A percentile compares a stretch with the other conserved stretches of the same genome.
These are phyloP conservation scores for Adansonia digitata DNA, from an alignment of 345 rosid genomes.

Conservation along the genomic window DNA sequence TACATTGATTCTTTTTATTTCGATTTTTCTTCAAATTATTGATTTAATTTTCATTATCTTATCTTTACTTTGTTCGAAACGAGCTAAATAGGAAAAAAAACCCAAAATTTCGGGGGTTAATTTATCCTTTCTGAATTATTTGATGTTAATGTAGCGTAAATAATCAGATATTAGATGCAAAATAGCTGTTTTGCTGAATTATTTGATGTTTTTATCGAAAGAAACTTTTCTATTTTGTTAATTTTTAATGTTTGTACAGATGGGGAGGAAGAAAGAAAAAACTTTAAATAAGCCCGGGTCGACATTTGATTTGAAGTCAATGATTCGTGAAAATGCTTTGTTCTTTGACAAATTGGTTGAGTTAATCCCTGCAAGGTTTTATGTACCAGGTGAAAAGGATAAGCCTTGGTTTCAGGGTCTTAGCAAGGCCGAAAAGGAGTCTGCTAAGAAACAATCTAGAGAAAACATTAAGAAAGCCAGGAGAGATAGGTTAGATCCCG, in stretches of 20 bases:
- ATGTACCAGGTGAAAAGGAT: constrained; percentile 72
- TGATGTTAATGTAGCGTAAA: background rate
- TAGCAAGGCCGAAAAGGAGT: constrained; percentile 58
- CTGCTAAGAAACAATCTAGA: constrained; percentile 57
- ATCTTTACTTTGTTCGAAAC: background rate
- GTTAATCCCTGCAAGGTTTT: constrained; percentile 86
- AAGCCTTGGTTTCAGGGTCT: constrained; percentile 80
- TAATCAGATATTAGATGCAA: background rate
- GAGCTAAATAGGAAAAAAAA: background rate
- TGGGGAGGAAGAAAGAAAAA: constrained; percentile 45
- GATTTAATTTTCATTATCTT: background rate
- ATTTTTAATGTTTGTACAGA: constrained; percentile 20
- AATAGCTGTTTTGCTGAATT: background rate
- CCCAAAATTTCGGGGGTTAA: background rate
- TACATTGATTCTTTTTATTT: background rate
- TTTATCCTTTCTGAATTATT: background rate
- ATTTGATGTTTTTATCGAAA: background rate
- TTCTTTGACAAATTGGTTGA: constrained; percentile 73
- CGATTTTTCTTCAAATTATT: background rate
- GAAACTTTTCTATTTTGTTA: background rate
- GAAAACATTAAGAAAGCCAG: constrained; percentile 77
- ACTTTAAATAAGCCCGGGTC: constrained; percentile 2
- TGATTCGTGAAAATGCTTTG: constrained; percentile 44
- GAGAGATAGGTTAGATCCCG: constrained; percentile 72
- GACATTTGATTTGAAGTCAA: constrained; percentile 34